phyloP scores from a whole-genome alignment of 345 rosid genomes.

The Crucihimalaya himalaica region DNA sequence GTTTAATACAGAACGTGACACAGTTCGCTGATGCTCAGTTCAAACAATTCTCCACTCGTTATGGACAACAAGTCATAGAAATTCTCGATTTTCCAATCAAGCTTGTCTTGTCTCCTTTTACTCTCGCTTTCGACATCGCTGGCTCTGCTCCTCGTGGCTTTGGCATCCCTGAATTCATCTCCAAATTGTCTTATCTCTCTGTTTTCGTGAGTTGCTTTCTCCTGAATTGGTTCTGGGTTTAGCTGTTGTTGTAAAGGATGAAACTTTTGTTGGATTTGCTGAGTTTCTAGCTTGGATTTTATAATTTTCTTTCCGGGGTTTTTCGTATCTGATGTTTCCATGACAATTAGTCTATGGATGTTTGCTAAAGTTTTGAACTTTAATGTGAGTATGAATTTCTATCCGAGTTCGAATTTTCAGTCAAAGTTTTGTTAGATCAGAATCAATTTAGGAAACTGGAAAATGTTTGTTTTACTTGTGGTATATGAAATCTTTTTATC shows the following conservation, averaged over 20 bases:
- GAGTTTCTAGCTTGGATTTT: not conserved
- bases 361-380: slow-evolving; percentile 14
- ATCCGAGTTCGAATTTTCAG: not conserved
- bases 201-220: slow-evolving; percentile 58
- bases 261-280: slow-evolving; percentile 7
- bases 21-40: slow-evolving; percentile 62
- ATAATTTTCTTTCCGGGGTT: not conserved
- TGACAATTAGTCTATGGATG: not conserved
- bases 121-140: slow-evolving; percentile 83
- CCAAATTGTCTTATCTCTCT: slow-evolving; percentile 70
- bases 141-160: slow-evolving; percentile 96
- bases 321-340: not conserved
- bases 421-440: not conserved
- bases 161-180: slow-evolving; percentile 80
- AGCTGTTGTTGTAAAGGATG: not conserved
- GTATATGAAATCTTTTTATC: not conserved
- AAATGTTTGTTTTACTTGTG: not conserved
- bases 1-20: slow-evolving; percentile 53
- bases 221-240: not conserved
- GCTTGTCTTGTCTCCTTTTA: slow-evolving; percentile 75
- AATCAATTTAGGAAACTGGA: slow-evolving; percentile 9
- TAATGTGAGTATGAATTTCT: not conserved
- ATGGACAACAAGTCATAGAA: slow-evolving; percentile 70
- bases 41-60: slow-evolving; percentile 56
- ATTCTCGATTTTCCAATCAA: slow-evolving; percentile 76